phyloP scores from a whole-genome alignment of 2,329 filamentous ascomycete species.

The Scedosporium boydii region DNA sequence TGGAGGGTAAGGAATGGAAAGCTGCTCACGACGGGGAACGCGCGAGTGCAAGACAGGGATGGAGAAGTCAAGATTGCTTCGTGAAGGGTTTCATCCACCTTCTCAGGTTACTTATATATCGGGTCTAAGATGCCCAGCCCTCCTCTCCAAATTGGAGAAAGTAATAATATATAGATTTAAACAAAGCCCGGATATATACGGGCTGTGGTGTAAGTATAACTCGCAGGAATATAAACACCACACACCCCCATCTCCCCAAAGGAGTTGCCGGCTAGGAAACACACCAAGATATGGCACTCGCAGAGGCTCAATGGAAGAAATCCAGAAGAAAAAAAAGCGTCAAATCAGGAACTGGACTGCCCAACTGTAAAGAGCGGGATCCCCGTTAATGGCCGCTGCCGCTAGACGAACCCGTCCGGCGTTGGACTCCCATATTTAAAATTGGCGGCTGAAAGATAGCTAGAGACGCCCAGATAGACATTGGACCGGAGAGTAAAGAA shows the following conservation, averaged over 20 bases:
- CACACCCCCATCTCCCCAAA: background rate
- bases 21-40: background rate
- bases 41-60: background rate
- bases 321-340: background rate
- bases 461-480: background rate
- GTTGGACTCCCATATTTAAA: background rate
- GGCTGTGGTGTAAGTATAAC: background rate
- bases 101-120: background rate
- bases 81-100: background rate
- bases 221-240: background rate
- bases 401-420: background rate
- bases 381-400: background rate
- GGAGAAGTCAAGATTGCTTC: background rate
- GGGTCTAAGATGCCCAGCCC: background rate
- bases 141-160: background rate
- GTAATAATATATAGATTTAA: background rate
- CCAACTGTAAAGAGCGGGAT: background rate
- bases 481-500: background rate
- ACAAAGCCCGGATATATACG: background rate
- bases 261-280: background rate
- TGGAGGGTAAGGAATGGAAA: background rate
- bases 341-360: background rate
- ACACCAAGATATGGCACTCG: background rate
- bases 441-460: background rate
- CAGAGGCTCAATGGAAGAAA: background rate